Conservation (phyloP, 257 asterid genomes). For the Penstemon davidsonii region DNA sequence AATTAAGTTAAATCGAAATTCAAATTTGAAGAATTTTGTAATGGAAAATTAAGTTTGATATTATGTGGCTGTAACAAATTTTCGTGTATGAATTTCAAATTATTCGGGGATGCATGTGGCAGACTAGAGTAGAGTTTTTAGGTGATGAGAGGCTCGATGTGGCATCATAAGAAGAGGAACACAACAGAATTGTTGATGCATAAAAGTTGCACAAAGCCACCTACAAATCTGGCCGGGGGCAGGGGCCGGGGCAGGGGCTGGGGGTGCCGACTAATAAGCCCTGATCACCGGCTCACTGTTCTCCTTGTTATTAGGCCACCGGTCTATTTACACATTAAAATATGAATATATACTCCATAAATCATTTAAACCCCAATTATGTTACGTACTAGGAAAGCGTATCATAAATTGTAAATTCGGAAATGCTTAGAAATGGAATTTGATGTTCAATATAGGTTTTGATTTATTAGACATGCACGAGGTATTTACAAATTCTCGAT, state of each 20-base stretch:
- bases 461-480: too few relatives aligned
- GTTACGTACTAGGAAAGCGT: neutral
- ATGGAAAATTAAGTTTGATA: too few relatives aligned
- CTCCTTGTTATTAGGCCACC: slow-evolving; percentile 19
- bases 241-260: too few relatives aligned
- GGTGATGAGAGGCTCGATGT: slow-evolving; percentile 18
- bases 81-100: neutral
- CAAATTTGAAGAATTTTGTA: too few relatives aligned
- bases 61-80: neutral
- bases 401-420: too few relatives aligned
- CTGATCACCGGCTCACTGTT: slow-evolving; percentile 22
- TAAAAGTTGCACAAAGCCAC: slow-evolving; percentile 9
- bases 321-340: neutral
- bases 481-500: too few relatives aligned
- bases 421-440: too few relatives aligned
- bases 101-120: neutral
- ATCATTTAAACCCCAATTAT: neutral
- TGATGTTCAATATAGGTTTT: too few relatives aligned
- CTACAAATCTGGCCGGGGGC: neutral
- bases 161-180: slow-evolving; percentile 6
- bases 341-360: neutral
- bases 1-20: too few relatives aligned
- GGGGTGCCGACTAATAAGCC: slow-evolving; percentile 12
- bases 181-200: neutral
- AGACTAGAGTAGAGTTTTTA: too few relatives aligned